Evolutionary conservation across 108 stramenopile species (phyloP).

Genomic region (Cyclotella cryptica): DNA sequence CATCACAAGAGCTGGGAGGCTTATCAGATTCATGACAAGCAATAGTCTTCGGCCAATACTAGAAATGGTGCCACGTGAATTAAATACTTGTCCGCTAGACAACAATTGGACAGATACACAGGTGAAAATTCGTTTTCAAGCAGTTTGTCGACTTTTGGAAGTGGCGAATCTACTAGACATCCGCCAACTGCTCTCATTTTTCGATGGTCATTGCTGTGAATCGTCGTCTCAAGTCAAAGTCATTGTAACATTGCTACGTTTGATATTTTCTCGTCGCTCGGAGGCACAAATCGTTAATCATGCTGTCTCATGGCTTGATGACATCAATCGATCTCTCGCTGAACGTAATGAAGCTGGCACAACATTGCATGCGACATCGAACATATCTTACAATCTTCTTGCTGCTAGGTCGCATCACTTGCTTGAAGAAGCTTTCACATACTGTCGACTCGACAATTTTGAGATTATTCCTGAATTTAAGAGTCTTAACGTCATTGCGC

Average conservation of each 20-base stretch:
- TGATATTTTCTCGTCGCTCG: neutral
- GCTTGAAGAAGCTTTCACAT: conserved; percentile 50
- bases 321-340: neutral
- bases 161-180: conserved; percentile 1
- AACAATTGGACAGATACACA: neutral
- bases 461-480: conserved; percentile 17
- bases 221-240: conserved; percentile 42
- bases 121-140: conserved; percentile 15
- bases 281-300: neutral
- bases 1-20: conserved; percentile 33
- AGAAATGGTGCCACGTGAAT: conserved; percentile 8
- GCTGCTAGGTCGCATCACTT: conserved; percentile 26
- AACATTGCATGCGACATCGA: neutral
- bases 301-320: neutral
- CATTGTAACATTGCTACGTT: conserved; percentile 8
- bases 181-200: conserved; percentile 4
- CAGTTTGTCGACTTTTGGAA: conserved; percentile 41
- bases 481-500: conserved; percentile 62
- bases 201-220: conserved; percentile 47
- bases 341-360: neutral
- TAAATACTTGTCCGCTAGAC: neutral
- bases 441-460: conserved; percentile 22
- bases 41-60: conserved; percentile 1
- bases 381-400: neutral
- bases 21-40: conserved; percentile 32